phyloP scores from a whole-genome alignment of 2,329 filamentous ascomycete genomes.

The Aspergillus melleus region DNA sequence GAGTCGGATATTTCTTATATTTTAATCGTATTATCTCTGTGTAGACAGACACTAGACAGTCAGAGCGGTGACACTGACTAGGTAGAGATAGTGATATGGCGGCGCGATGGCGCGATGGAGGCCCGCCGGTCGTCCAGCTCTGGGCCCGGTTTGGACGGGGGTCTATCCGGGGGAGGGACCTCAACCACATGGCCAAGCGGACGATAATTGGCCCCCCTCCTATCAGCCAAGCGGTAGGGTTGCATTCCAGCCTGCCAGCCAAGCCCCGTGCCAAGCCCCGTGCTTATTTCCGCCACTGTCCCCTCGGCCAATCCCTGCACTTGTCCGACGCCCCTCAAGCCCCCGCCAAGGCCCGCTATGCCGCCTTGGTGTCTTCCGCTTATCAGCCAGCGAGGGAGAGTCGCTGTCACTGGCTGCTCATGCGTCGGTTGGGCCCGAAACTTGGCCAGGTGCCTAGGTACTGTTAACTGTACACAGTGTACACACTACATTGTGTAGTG shows the following conservation, averaged over 20 bases:
- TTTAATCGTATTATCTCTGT: no score
- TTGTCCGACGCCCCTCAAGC: neutral
- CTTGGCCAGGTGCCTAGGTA: no score
- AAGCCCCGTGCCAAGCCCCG: constrained; percentile 15
- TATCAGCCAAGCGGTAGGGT: constrained; percentile 23
- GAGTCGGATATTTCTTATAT: neutral
- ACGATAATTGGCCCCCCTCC: constrained; percentile 2
- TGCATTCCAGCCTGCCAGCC: constrained; percentile 27
- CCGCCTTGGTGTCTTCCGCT: neutral
- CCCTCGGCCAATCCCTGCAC: neutral
- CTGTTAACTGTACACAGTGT: no score
- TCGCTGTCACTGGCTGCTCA: neutral
- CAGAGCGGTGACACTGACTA: no score
- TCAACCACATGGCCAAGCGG: neutral
- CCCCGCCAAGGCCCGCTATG: neutral
- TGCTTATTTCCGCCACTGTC: constrained; percentile 2
- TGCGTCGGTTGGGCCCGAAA: neutral
- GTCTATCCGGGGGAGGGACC: neutral
- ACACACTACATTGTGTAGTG: no score
- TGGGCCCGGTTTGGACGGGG: neutral
- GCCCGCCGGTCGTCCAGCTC: neutral
- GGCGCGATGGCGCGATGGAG: neutral
- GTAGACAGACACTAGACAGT: no score
- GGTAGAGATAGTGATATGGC: neutral
- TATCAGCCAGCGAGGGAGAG: neutral